These are phyloP conservation scores for Exserohilum rostratum DNA, from an alignment of 2,329 filamentous ascomycete genomes.

Conservation along the genomic window DNA sequence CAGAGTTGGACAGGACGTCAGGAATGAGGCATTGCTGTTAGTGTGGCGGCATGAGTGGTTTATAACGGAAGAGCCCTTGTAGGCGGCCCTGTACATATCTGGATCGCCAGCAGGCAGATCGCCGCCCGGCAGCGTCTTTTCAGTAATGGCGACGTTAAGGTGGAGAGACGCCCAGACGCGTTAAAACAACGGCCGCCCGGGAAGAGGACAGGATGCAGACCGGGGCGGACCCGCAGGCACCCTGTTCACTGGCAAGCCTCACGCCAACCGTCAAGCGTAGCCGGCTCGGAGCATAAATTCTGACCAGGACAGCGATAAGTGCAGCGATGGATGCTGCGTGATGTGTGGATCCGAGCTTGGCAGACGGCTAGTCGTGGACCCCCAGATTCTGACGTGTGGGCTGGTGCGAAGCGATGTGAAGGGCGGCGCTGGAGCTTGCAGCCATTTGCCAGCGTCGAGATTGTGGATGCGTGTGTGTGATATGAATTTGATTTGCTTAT, in stretches of 20 bases:
- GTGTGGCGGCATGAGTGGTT: conserved; percentile 49
- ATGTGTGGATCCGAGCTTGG: conserved; percentile 40
- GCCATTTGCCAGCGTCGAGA: background rate
- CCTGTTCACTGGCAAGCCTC: conserved; percentile 41
- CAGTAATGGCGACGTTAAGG: conserved; percentile 45
- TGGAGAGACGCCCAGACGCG: conserved; percentile 45
- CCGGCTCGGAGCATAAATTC: conserved; percentile 38
- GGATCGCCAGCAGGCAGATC: conserved; percentile 49
- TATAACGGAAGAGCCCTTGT: conserved; percentile 43
- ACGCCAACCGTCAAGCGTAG: conserved; percentile 35
- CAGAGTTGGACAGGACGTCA: conserved; percentile 48
- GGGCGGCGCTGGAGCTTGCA: conserved; percentile 9
- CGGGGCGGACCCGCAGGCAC: conserved; percentile 34
- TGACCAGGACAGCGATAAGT: conserved; percentile 29
- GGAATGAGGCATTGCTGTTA: conserved; percentile 47
- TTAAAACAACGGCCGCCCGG: conserved; percentile 38
- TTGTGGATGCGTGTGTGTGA: background rate
- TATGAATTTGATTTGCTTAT: too few relatives aligned
- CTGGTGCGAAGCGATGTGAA: conserved; percentile 27
- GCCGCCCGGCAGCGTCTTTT: conserved; percentile 39
- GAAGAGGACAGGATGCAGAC: conserved; percentile 37
- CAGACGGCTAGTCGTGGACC: conserved; percentile 21
- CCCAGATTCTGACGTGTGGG: conserved; percentile 23
- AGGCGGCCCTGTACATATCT: conserved; percentile 46
- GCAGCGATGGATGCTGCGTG: conserved; percentile 25